These are phyloP conservation scores for Protea cynaroides DNA, from an alignment of 164 flowering plant species.

Conservation along the genomic window DNA sequence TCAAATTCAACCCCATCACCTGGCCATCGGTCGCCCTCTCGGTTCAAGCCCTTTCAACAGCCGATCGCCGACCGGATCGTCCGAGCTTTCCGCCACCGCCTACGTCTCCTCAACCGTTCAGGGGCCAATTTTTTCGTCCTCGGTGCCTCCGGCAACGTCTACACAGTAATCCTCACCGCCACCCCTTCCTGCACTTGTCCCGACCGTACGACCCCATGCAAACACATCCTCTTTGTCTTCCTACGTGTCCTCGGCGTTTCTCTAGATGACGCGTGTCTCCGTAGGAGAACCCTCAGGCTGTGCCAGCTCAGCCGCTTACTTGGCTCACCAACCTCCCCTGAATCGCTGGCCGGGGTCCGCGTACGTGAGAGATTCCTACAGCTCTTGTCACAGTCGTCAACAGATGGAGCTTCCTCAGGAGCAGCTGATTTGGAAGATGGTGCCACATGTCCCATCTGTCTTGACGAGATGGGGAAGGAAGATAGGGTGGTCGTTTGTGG, in stretches of 20 bases:
- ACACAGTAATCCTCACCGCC: slow-evolving; percentile 53
- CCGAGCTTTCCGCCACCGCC: slow-evolving; percentile 68
- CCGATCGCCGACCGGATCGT: slow-evolving; percentile 51
- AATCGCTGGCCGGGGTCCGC: slow-evolving; percentile 43
- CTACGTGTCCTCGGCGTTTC: slow-evolving; percentile 62
- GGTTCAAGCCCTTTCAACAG: slow-evolving; percentile 32
- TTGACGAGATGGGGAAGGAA: slow-evolving; percentile 53
- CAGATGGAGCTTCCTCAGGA: background rate
- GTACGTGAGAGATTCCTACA: slow-evolving; percentile 53
- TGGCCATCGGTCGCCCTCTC: slow-evolving; percentile 13
- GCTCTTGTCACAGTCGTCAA: slow-evolving; percentile 21
- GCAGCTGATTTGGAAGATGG: slow-evolving; percentile 32
- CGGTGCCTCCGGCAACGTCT: slow-evolving; percentile 85
- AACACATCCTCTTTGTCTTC: slow-evolving; percentile 77
- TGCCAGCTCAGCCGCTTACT: slow-evolving; percentile 58
- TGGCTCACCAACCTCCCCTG: slow-evolving; percentile 31
- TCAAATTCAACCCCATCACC: slow-evolving; percentile 39
- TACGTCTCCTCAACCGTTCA: slow-evolving; percentile 74
- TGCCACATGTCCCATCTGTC: slow-evolving; percentile 64
- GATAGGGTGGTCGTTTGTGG: slow-evolving; percentile 52
- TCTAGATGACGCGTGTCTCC: slow-evolving; percentile 46
- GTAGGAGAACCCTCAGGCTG: slow-evolving; percentile 49
- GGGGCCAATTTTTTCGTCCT: slow-evolving; percentile 53
- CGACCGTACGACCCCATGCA: slow-evolving; percentile 72
- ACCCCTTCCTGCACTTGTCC: slow-evolving; percentile 80